Percentiles rank a stretch among this genome's conserved stretches.
Conservation (phyloP, 352 stramenopile genomes). For the Globisporangium echinulatum region DNA sequence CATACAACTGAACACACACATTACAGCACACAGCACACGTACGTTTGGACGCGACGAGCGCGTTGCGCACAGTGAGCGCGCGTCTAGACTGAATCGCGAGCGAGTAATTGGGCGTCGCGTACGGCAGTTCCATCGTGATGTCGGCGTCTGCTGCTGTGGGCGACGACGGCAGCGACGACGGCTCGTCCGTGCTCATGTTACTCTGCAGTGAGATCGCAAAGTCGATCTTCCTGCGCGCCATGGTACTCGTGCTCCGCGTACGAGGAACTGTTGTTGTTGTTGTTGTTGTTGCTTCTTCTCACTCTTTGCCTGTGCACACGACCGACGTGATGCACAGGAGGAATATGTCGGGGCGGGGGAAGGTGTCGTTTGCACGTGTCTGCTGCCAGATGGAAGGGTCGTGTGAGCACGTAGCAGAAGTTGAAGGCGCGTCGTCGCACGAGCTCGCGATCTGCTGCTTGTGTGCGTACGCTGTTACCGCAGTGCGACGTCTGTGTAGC, state of each 20-base stretch:
- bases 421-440: neutral
- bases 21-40: slow-evolving; percentile 1
- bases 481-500: neutral
- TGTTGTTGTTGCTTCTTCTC: no score
- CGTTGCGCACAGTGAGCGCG: slow-evolving; percentile 58
- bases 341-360: no score
- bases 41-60: slow-evolving; percentile 60
- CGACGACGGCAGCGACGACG: slow-evolving; percentile 53
- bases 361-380: neutral
- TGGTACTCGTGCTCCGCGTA: neutral
- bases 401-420: neutral
- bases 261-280: no score
- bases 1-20: neutral
- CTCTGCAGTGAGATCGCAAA: slow-evolving; percentile 42
- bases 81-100: slow-evolving; percentile 69
- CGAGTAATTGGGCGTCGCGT: slow-evolving; percentile 44
- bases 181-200: slow-evolving; percentile 37
- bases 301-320: no score
- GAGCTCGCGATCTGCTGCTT: neutral
- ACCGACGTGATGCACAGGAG: no score
- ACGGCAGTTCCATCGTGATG: slow-evolving; percentile 45
- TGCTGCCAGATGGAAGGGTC: neutral
- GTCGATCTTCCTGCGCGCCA: slow-evolving; percentile 13
- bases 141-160: slow-evolving; percentile 35
- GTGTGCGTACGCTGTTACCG: neutral